Base-by-base conservation (phyloP, 768 basidiomycete species). In the Rhodotorula kratochvilovae region DNA sequence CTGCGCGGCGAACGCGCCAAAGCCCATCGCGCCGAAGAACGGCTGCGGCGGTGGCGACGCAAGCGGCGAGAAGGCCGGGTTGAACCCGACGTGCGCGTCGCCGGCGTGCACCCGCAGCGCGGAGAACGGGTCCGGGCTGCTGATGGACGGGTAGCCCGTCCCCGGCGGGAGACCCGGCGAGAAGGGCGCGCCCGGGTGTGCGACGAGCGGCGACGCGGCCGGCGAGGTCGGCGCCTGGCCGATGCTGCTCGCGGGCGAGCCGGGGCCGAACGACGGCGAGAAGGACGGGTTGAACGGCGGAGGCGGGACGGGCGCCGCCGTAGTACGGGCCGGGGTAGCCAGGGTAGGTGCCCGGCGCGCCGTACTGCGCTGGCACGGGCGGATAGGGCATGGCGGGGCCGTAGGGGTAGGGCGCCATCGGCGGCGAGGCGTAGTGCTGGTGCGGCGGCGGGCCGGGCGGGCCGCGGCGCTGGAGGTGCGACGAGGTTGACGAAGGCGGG, bases 61-160 rank as follows among this genome's bases (percentile, higher is more conserved):
- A 7, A 55, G 25, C 12, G 66, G 66, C 39, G 71, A 57, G 39
- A 68, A 72, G 5, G 59, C 51, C 36, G 72, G 72, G 56, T 66
- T 68, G 72, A 73, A 73, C 1, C 59, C 63, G 27, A 48, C 53
- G 29, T 61, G 15, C 2, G 5, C 57, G 33, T 36, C 60, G 48
- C 68, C 57, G 17, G n/a, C n/a, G n/a, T n/a, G n/a, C n/a, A n/a
- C n/a, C n/a, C 63, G 50, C 11, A 71, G 33, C 5, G 67, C 60
- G 15, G 42, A 27, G 51, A 68, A 69, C 25, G 72, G 72, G 33
- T 73, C 67, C 2, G 67, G 67, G 6, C 43, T 48, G 27, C 11
- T 21, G 61, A 56, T 39, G 11, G 60, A 36, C 11, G 58, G 66
- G 59, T 61, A 59, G 25, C 23, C 31, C 31, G 31, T n/a, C 33